These are phyloP conservation scores for Aschersonia sp. DNA, from an alignment of 2,329 filamentous ascomycete species.

Conservation along the genomic window DNA sequence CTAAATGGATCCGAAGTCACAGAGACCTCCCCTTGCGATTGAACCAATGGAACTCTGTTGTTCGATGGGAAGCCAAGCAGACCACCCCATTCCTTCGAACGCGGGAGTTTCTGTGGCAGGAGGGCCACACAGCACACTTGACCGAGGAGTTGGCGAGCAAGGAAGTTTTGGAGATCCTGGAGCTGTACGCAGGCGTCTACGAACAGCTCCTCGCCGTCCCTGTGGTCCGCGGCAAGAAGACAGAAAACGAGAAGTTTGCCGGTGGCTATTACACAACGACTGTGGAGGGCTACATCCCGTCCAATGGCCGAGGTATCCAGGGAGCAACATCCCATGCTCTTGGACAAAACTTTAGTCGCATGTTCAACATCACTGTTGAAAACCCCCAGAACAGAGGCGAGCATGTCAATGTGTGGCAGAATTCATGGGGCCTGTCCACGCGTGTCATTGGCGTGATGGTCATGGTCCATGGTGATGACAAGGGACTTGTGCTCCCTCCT, in stretches of 20 bases:
- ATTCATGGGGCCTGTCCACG: constrained; percentile 96
- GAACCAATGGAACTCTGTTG: constrained; percentile 92
- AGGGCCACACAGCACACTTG: constrained; percentile 82
- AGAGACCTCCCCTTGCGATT: constrained; percentile 85
- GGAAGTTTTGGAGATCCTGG: constrained; percentile 86
- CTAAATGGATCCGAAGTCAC: constrained; percentile 94
- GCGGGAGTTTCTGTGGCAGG: constrained; percentile 95
- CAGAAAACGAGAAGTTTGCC: constrained; percentile 95
- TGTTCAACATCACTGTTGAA: constrained; percentile 97
- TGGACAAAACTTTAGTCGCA: constrained; percentile 97
- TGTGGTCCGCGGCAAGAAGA: constrained; percentile 87
- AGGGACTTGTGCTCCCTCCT: constrained; percentile 85
- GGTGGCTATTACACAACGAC: constrained; percentile 95
- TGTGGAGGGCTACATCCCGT: constrained; percentile 90
- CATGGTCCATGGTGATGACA: constrained; percentile 94
- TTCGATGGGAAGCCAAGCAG: constrained; percentile 97
- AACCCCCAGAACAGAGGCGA: constrained; percentile 71
- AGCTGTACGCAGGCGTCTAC: constrained; percentile 84
- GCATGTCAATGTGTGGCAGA: constrained; percentile 88
- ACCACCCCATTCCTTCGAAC: constrained; percentile 76
- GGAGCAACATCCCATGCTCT: constrained; percentile 88
- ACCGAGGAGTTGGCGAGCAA: constrained; percentile 66
- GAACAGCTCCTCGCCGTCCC: constrained; percentile 88
- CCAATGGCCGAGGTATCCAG: constrained; percentile 92
- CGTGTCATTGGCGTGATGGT: constrained; percentile 98